These are phyloP conservation scores for Mrakia gelida DNA, from an alignment of 768 basidiomycete genomes.

Conservation along the genomic window DNA sequence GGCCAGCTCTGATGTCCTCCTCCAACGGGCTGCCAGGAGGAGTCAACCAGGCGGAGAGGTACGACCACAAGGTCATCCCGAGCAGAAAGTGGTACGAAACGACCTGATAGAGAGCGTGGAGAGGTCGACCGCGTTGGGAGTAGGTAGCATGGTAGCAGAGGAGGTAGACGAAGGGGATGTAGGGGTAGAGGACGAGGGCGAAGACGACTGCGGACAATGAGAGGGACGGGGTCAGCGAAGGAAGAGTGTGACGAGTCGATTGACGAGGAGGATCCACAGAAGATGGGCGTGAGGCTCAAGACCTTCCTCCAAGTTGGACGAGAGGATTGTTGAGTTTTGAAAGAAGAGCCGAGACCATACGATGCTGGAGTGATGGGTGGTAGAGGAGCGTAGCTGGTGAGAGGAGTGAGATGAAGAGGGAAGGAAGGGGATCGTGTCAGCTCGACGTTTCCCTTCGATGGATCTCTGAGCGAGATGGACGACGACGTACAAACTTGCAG, in stretches of 20 bases:
- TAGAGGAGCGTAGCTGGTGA: conserved; percentile 18
- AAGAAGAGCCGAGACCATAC: conserved; percentile 1
- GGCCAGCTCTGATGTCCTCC: not conserved
- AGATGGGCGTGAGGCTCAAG: not conserved
- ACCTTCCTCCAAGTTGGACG: not conserved
- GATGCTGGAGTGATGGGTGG: conserved; percentile 31
- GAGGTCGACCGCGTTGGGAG: not conserved
- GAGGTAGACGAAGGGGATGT: conserved; percentile 28
- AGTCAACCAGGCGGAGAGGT: conserved; percentile 3
- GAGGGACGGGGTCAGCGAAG: not conserved
- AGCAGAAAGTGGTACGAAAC: conserved; percentile 17
- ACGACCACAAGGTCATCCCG: conserved; percentile 22
- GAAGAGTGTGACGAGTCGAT: not conserved
- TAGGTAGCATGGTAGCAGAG: conserved; percentile 21
- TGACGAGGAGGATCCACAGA: not conserved
- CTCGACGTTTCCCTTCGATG: not conserved
- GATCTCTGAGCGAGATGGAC: not conserved
- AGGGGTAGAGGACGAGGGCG: conserved; percentile 18
- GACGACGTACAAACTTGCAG: conserved; percentile 6
- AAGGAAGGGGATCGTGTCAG: not conserved
- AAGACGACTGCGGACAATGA: not conserved
- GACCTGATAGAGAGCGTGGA: conserved; percentile 14
- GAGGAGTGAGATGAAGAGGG: not conserved
- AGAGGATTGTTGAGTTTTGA: not conserved
- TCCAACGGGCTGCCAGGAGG: conserved; percentile 15